Evolutionary conservation across 176 grass and related monocot genomes (phyloP).

Genomic region (Tillandsia fasciculata): DNA sequence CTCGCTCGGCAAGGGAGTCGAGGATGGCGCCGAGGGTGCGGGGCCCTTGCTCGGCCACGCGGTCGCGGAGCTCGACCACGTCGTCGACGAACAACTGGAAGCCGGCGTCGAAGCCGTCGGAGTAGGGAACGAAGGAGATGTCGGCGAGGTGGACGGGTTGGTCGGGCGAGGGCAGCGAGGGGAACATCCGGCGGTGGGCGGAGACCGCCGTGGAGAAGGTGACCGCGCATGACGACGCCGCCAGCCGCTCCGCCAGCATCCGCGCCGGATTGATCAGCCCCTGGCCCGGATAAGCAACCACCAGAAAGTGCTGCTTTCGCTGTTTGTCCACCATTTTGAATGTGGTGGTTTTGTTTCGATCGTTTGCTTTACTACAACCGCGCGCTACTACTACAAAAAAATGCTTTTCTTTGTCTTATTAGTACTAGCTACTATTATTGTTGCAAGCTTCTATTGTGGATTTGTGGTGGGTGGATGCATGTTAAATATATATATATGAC

Average conservation of each 20-base stretch:
- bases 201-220: constrained; percentile 16
- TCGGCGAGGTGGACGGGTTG: constrained; percentile 10
- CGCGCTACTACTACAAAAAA: too few relatives aligned
- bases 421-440: too few relatives aligned
- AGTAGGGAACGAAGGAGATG: constrained; percentile 26
- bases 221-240: background rate
- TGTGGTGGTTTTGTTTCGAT: too few relatives aligned
- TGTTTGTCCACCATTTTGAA: too few relatives aligned
- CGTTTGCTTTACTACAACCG: too few relatives aligned
- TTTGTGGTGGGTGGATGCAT: too few relatives aligned
- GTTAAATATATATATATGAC: too few relatives aligned
- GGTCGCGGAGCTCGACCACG: background rate
- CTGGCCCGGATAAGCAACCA: constrained; percentile 29
- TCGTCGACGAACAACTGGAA: background rate
- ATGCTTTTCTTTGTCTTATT: too few relatives aligned
- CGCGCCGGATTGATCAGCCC: constrained; percentile 50
- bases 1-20: constrained; percentile 12
- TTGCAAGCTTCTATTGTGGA: too few relatives aligned
- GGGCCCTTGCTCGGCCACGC: background rate
- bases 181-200: constrained; percentile 32
- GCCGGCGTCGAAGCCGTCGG: constrained; percentile 31
- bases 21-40: constrained; percentile 11
- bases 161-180: background rate
- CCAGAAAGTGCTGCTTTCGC: constrained; percentile 27
- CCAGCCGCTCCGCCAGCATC: constrained; percentile 1